Conservation (phyloP, 768 basidiomycete species). For the Calocera cornea region DNA sequence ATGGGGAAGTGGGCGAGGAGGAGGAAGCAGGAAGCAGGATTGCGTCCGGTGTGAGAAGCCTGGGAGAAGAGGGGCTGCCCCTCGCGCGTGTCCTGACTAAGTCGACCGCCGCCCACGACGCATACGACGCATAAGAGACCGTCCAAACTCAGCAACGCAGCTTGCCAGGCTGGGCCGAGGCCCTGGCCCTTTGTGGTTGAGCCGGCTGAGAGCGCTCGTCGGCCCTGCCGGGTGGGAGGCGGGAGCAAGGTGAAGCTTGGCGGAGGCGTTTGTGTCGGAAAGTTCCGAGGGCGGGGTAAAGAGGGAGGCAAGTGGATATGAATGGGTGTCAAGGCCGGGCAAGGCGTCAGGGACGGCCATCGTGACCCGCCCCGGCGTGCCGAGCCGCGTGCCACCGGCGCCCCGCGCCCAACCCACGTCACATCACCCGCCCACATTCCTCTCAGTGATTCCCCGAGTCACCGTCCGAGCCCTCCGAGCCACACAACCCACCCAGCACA, state of each 20-base stretch:
- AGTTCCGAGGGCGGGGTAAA: not conserved
- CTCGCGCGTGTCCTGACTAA: too few species aligned
- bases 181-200: too few species aligned
- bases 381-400: not conserved
- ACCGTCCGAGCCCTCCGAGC: too few species aligned
- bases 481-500: not conserved
- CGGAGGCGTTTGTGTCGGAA: not conserved
- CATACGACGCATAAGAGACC: too few species aligned
- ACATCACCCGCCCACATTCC: not conserved
- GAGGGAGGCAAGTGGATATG: not conserved
- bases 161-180: too few species aligned
- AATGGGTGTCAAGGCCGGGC: not conserved
- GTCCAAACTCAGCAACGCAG: too few species aligned
- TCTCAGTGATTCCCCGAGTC: not conserved
- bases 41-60: too few species aligned
- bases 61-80: too few species aligned
- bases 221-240: too few species aligned
- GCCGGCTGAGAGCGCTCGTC: not conserved
- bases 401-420: not conserved
- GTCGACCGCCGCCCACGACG: too few species aligned
- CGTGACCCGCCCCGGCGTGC: not conserved
- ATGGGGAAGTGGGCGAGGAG: too few species aligned
- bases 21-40: too few species aligned
- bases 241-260: not conserved
- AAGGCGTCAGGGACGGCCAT: not conserved